Conservation (phyloP, 768 basidiomycete genomes). For the Tylopilus sp. region DNA sequence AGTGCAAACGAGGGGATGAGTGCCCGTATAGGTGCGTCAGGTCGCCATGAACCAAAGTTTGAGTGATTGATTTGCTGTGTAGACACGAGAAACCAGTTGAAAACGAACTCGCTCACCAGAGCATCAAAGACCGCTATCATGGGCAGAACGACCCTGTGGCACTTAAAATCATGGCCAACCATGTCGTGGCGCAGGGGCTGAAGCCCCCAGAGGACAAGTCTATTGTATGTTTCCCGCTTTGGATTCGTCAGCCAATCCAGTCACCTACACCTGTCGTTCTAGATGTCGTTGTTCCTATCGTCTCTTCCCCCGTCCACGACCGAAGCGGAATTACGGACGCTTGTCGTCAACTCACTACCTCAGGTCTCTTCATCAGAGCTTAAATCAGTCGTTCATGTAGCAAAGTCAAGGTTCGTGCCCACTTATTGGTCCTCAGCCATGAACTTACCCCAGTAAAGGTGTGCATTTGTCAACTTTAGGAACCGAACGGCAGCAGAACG, state of each 20-base stretch:
- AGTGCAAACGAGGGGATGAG: conserved; percentile 86
- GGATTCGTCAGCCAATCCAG: neutral
- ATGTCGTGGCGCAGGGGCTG: conserved; percentile 80
- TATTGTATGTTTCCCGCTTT: conserved; percentile 57
- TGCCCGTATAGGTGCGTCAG: conserved; percentile 77
- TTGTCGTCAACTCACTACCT: conserved; percentile 66
- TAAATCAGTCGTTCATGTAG: conserved; percentile 82
- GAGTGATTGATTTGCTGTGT: conserved; percentile 2
- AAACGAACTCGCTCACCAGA: conserved; percentile 85
- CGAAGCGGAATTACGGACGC: conserved; percentile 71
- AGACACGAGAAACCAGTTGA: conserved; percentile 89
- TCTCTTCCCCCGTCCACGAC: conserved; percentile 67
- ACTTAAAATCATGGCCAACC: conserved; percentile 75
- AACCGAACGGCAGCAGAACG: conserved; percentile 79
- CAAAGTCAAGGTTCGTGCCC: conserved; percentile 63
- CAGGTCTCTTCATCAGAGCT: conserved; percentile 59
- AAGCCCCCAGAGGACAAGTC: conserved; percentile 85
- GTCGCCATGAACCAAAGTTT: neutral
- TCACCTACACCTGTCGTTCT: conserved; percentile 8
- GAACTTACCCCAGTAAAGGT: conserved; percentile 42
- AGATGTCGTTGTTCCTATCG: conserved; percentile 88
- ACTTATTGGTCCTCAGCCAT: neutral
- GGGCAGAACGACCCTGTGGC: conserved; percentile 94
- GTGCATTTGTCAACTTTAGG: conserved; percentile 95
- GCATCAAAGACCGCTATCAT: conserved; percentile 91